These are phyloP conservation scores for Pseudomassariella vexata DNA, from an alignment of 2,329 filamentous ascomycete genomes.

Conservation along the genomic window DNA sequence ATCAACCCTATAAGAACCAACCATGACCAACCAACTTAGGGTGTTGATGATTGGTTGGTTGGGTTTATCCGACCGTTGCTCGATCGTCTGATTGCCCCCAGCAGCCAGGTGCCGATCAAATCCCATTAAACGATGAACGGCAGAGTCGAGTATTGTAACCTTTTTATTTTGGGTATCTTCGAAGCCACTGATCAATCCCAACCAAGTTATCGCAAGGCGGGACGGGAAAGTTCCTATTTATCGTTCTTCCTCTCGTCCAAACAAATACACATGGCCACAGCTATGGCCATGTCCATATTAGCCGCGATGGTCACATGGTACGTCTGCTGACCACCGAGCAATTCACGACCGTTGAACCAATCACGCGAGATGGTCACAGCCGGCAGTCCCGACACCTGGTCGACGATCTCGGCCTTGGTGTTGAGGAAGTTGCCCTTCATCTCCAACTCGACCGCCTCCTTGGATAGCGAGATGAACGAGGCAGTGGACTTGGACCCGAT, in stretches of 20 bases:
- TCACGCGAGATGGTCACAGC: conserved; percentile 57
- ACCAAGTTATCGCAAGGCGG: too few relatives aligned
- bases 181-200: too few relatives aligned
- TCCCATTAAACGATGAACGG: too few relatives aligned
- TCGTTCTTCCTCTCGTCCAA: conserved; percentile 59
- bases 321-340: conserved; percentile 57
- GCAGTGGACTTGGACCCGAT: conserved; percentile 48
- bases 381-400: conserved; percentile 39
- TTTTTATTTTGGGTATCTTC: too few relatives aligned
- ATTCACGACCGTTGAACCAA: conserved; percentile 49
- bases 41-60: too few relatives aligned
- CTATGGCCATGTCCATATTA: conserved; percentile 58
- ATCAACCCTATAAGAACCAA: too few relatives aligned
- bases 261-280: conserved; percentile 62
- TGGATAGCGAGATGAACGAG: conserved; percentile 47
- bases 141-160: too few relatives aligned
- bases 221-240: conserved; percentile 19
- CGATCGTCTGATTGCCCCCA: too few relatives aligned
- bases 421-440: conserved; percentile 61
- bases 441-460: conserved; percentile 37
- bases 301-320: conserved; percentile 60
- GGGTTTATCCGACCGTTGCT: too few relatives aligned
- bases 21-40: too few relatives aligned
- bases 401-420: conserved; percentile 49
- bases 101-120: too few relatives aligned